These are phyloP conservation scores for Achaetomiella virescens DNA, from an alignment of 495 filamentous ascomycete species.

Conservation along the genomic window DNA sequence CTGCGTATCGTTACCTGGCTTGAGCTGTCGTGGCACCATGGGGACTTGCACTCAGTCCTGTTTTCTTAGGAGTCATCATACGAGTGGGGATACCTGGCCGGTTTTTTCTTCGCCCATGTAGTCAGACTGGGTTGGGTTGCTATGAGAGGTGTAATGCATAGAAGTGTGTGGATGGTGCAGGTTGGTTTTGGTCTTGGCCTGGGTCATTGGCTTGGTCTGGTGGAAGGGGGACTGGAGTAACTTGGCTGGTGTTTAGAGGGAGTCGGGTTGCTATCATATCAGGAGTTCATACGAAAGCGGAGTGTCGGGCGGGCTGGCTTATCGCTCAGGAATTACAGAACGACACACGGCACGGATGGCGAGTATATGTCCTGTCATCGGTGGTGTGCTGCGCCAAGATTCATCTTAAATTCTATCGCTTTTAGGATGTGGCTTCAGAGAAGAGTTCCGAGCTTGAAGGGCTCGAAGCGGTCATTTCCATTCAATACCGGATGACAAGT, in stretches of 20 bases:
- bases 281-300: background rate
- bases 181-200: background rate
- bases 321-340: too few species aligned
- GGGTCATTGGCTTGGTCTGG: background rate
- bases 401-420: too few species aligned
- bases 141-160: too few species aligned
- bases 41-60: background rate
- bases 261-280: background rate
- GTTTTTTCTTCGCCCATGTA: background rate
- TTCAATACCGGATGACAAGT: too few species aligned
- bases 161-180: background rate
- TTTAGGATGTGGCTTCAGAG: too few species aligned
- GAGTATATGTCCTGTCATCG: too few species aligned
- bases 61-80: background rate
- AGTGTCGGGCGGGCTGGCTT: background rate
- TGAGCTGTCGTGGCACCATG: constrained; percentile 8
- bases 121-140: too few species aligned
- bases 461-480: too few species aligned
- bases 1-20: constrained; percentile 74
- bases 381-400: too few species aligned
- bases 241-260: background rate
- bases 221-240: background rate
- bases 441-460: too few species aligned
- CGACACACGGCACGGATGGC: too few species aligned
- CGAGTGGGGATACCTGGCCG: too few species aligned